Percentiles rank a stretch among this genome's conserved stretches.
Evolutionary conservation across 768 basidiomycete species (phyloP).

Genomic region (Mycena alexandri): DNA sequence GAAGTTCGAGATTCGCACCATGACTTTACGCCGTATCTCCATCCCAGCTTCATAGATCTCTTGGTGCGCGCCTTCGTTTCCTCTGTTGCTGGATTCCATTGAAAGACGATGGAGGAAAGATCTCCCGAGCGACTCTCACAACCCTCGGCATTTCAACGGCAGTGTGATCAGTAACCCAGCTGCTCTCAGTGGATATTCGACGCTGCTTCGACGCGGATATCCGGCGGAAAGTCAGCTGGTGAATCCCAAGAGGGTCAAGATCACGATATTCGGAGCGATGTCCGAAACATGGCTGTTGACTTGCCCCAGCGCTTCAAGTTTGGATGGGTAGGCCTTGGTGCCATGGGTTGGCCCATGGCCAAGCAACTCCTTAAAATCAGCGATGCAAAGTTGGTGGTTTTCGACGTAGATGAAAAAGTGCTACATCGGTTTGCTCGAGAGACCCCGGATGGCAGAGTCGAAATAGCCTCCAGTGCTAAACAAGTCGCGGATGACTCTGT

Average conservation of each 20-base stretch:
- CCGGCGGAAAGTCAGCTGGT: constrained; percentile 31
- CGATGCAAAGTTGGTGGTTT: constrained; percentile 47
- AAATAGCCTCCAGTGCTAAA: constrained; percentile 43
- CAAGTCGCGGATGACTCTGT: constrained; percentile 56
- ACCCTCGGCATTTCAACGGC: constrained; percentile 6
- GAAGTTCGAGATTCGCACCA: constrained; percentile 45
- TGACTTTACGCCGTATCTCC: constrained; percentile 54
- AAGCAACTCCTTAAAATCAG: constrained; percentile 50
- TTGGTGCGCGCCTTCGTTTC: constrained; percentile 53
- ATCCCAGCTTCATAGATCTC: constrained; percentile 60
- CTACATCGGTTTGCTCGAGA: constrained; percentile 46
- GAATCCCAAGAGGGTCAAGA: background rate
- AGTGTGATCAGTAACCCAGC: background rate
- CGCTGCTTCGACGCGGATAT: constrained; percentile 16
- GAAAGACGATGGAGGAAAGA: constrained; percentile 3
- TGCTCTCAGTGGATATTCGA: background rate
- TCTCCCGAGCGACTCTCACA: background rate
- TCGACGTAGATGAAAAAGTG: constrained; percentile 49
- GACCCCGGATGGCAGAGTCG: constrained; percentile 37
- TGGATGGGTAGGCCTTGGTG: constrained; percentile 57
- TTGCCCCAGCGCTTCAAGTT: constrained; percentile 38
- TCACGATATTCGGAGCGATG: background rate
- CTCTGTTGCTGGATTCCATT: constrained; percentile 42
- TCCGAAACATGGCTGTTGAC: constrained; percentile 31
- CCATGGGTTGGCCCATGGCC: constrained; percentile 62